These are phyloP conservation scores for Ophiostoma montium DNA, from an alignment of 2,329 filamentous ascomycete genomes.

Conservation along the genomic window DNA sequence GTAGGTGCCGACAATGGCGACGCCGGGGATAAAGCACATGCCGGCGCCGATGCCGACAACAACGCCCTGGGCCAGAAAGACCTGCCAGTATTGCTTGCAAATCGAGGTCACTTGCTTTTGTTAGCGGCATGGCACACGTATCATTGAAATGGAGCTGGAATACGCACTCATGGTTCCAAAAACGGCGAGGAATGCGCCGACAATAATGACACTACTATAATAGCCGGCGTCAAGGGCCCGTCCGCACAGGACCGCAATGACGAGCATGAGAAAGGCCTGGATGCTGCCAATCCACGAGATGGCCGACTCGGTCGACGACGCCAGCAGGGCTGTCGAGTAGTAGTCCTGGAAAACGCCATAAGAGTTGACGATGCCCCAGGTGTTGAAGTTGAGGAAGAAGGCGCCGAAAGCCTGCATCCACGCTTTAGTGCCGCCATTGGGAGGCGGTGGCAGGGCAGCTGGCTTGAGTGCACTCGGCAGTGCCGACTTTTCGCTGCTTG, in stretches of 20 bases:
- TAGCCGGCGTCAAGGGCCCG: slow-evolving; percentile 34
- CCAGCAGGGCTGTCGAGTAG: slow-evolving; percentile 4
- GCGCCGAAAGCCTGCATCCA: slow-evolving; percentile 11
- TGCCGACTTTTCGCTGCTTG: neutral
- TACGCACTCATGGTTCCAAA: slow-evolving; percentile 28
- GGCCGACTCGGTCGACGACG: slow-evolving; percentile 7
- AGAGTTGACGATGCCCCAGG: slow-evolving; percentile 6
- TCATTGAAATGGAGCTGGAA: neutral
- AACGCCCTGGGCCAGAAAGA: slow-evolving; percentile 39
- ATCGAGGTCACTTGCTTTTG: slow-evolving; percentile 19
- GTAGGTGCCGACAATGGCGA: slow-evolving; percentile 44
- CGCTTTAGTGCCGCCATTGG: slow-evolving; percentile 7
- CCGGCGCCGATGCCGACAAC: slow-evolving; percentile 43
- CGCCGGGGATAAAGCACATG: slow-evolving; percentile 38
- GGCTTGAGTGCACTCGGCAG: neutral
- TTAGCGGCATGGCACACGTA: neutral
- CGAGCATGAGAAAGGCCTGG: slow-evolving; percentile 31
- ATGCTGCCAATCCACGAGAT: slow-evolving; percentile 34
- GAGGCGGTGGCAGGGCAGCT: neutral
- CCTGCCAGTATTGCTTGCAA: slow-evolving; percentile 29
- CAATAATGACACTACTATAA: slow-evolving; percentile 25
- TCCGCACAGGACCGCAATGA: slow-evolving; percentile 28
- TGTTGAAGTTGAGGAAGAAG: slow-evolving; percentile 11
- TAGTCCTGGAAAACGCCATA: slow-evolving; percentile 7
- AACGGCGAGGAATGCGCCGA: slow-evolving; percentile 27